Evolutionary conservation across 805 yeast species (phyloP), one percentile per base, ranked within the genome.

Genomic region (Candida incommunis): DNA sequence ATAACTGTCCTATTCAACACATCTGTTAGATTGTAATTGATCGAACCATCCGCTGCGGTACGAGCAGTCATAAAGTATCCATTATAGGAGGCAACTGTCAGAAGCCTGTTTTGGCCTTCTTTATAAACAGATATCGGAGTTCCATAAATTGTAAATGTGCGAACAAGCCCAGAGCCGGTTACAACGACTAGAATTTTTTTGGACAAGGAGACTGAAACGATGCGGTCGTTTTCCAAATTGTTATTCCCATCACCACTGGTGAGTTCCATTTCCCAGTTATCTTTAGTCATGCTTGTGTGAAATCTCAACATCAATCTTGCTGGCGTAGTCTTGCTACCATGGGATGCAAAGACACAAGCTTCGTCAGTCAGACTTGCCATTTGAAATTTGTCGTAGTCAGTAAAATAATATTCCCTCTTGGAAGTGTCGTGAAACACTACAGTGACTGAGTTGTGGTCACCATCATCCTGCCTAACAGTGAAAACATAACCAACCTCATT

Each of bases 351-450:
- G 3, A 85, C 57, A 2, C 81, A 62, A 1, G 92, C 95, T 1
- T 68, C 69, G 16, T 71, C 72, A 43, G 80, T 79, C 55, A 90
- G 68, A 0, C 82, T 75, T 23, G 94, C 90, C 44, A 85, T 62
- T 58, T 86, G 95, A 61, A 71, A 85, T 13, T 74, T 71, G 48
- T 71, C 69, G 41, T 74, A 61, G 61, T 90, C 97, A 42, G 78
- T 80, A 63, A 90, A 88, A 62, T 86, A 90, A 55, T 85, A 85
- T 54, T 86, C 95, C 46, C 78, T 75, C 56, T 80, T 81, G 11
- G 71, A 56, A 0, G 85, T 76, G 58, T 90, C 96, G 56, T 85
- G 86, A 56, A 92, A 90, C 13, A 85, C 75, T 1, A 88, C 85
- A 0, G 95, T 88, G n/a, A 90, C 69, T 34, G 88, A 78, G 48